phyloP scores from a whole-genome alignment of 2,329 filamentous ascomycete species.

The Alternaria metachromatica region DNA sequence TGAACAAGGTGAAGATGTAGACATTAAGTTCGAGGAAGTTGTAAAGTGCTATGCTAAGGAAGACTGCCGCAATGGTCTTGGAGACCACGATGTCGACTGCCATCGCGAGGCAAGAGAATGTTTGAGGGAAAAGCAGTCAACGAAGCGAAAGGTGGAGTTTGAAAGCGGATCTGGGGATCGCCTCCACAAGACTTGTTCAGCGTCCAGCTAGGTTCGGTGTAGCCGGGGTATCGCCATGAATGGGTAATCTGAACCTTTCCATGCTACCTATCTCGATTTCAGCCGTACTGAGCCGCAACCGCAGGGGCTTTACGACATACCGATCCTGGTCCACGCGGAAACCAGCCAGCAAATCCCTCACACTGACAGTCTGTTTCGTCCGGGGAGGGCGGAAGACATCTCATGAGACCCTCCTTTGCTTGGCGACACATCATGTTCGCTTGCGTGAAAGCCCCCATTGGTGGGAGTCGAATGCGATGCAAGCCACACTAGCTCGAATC shows the following conservation, averaged over 20 bases:
- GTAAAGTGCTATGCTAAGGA: constrained; percentile 40
- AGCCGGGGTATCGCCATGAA: background rate
- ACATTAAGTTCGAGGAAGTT: constrained; percentile 53
- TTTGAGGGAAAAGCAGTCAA: background rate
- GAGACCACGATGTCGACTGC: constrained; percentile 6
- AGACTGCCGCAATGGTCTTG: constrained; percentile 22
- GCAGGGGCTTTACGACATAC: background rate
- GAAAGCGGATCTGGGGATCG: constrained; percentile 4
- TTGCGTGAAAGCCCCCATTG: background rate
- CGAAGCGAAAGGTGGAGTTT: constrained; percentile 4
- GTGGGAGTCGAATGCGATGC: background rate
- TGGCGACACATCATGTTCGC: constrained; percentile 1
- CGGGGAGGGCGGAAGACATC: background rate
- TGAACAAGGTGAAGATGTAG: constrained; percentile 55
- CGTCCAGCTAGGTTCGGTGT: background rate
- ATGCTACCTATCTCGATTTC: background rate
- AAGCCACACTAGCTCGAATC: background rate
- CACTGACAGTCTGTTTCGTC: background rate
- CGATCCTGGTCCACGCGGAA: background rate
- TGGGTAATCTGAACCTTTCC: background rate
- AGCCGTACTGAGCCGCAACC: background rate
- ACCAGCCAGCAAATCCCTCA: background rate
- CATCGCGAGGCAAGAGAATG: background rate
- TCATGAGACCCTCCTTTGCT: background rate
- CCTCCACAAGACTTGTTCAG: constrained; percentile 9